phyloP scores from a whole-genome alignment of 2,329 filamentous ascomycete species.

The Ustulina deusta region DNA sequence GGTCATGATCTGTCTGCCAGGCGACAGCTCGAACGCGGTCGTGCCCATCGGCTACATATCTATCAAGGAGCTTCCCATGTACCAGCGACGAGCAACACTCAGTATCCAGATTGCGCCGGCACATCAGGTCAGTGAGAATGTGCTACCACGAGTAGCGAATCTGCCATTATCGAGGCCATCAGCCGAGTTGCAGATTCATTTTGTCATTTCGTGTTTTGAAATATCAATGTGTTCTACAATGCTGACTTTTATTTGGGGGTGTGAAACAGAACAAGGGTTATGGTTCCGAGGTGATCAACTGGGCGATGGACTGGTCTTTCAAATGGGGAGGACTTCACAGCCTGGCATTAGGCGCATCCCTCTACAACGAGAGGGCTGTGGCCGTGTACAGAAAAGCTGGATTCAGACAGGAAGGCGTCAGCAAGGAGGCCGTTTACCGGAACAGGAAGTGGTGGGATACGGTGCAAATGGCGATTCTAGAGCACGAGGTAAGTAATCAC shows the following conservation, averaged over 20 bases:
- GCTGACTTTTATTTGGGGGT: constrained; percentile 28
- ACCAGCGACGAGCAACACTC: constrained; percentile 30
- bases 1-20: constrained; percentile 40
- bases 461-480: constrained; percentile 54
- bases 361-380: constrained; percentile 58
- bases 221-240: constrained; percentile 49
- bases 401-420: constrained; percentile 58
- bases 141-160: neutral
- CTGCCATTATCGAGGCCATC: neutral
- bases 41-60: constrained; percentile 24
- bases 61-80: constrained; percentile 4
- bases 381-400: constrained; percentile 60
- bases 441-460: constrained; percentile 57
- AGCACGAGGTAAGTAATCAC: constrained; percentile 47
- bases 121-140: constrained; percentile 22
- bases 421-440: constrained; percentile 57
- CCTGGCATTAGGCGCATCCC: constrained; percentile 55
- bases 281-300: constrained; percentile 60
- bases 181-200: neutral
- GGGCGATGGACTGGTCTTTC: constrained; percentile 62
- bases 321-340: constrained; percentile 58
- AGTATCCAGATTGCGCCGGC: constrained; percentile 23
- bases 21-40: neutral
- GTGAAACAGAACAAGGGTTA: constrained; percentile 57
- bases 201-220: constrained; percentile 47